Evolutionary conservation across 805 yeast species (phyloP), one percentile per base, ranked within the genome.

Genomic region (Sporopachydermia quercuum): DNA sequence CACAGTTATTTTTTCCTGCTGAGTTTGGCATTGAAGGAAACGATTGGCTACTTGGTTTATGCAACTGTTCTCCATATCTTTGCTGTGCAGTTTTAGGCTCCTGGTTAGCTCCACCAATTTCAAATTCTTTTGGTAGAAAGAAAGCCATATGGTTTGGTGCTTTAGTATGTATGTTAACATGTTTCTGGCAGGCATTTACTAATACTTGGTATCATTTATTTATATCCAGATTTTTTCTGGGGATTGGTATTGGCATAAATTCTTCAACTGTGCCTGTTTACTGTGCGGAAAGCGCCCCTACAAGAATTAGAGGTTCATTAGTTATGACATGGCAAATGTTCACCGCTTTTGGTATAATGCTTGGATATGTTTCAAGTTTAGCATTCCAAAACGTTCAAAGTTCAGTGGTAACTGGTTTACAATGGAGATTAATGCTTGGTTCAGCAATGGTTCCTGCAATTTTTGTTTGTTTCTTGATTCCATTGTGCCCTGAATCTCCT

Each of bases 261-360:
- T 74, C 80, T 2, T 70, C 81, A 17, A 74, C 80, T 13, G 80
- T 75, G 5, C 83, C 85, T 3, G 74, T 78, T 8, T 74, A 71
- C 47, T 66, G 76, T 18, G 78, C 81, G 13, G 83, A 76, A 51
- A 68, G 74, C 49, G 52, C 74, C 5, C 81, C 81, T 1, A 70
- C 70, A 11, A 57, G 58, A 8, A 66, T 71, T 34, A 63, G 84
- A 51, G 85, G 85, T 38, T 71, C 81, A 1, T 60, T 78, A 43
- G 74, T 75, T 38, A 75, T 76, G 78, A 62, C 72, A 58, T 77
- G 82, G 80, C 84, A 78, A 58, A 72, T 74, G 49, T 76, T 76
- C 63, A 76, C 82, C n/a, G 83, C 84, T 2, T 70, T 76, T 39
- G 85, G 85, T 43, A 75, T 78, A 45, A 70, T 74, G 71, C 62